Percentiles rank a stretch among this genome's conserved stretches.
phyloP scores from a whole-genome alignment of 2,329 filamentous ascomycete genomes.

The Colletotrichum liaoningense region DNA sequence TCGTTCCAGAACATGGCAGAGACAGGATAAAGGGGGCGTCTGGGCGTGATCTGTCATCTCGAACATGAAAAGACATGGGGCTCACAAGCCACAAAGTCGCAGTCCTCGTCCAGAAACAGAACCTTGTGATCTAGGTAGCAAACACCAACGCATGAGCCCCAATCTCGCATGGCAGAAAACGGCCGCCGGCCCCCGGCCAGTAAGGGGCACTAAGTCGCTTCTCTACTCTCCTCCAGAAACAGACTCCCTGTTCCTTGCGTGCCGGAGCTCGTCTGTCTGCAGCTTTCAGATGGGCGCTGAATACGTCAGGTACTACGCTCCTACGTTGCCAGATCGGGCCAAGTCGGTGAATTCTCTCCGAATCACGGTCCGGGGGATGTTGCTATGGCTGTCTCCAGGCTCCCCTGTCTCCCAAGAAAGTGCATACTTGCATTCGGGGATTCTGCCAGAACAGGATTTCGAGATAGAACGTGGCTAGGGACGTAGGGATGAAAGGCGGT shows the following conservation, averaged over 20 bases:
- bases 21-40: background rate
- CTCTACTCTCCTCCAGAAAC: background rate
- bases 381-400: too few relatives aligned
- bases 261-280: background rate
- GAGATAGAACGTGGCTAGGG: background rate
- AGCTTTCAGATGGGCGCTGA: background rate
- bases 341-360: background rate
- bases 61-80: background rate
- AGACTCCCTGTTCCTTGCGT: background rate
- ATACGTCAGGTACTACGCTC: conserved; percentile 6
- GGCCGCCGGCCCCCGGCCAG: background rate
- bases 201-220: background rate
- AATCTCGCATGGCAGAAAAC: background rate
- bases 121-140: too few relatives aligned
- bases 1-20: background rate
- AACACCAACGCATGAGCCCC: background rate
- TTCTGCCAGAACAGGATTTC: conserved; percentile 15
- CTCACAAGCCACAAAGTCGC: background rate
- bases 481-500: background rate
- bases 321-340: background rate
- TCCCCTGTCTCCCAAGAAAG: background rate
- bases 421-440: background rate
- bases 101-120: background rate
- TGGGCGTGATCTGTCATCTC: background rate
- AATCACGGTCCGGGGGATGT: background rate